Conservation (phyloP, 345 rosid genomes). For the Gossypium stocksii region DNA sequence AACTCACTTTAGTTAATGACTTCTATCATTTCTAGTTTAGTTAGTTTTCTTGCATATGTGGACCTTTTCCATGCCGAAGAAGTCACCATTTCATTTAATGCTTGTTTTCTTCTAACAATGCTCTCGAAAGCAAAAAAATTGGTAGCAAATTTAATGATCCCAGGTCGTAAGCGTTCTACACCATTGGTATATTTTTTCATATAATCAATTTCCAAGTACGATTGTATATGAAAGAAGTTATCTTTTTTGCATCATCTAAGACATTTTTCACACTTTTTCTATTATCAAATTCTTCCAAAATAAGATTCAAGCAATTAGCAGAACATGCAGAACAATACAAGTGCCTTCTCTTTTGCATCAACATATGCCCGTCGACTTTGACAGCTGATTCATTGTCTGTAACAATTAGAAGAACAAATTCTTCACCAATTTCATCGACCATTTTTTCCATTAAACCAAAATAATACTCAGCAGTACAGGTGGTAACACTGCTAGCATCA, state of each 20-base stretch:
- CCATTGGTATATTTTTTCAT: neutral
- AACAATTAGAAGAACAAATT: too few relatives aligned
- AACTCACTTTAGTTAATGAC: neutral
- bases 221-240: too few relatives aligned
- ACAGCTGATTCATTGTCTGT: neutral
- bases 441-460: too few relatives aligned
- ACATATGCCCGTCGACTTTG: neutral
- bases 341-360: neutral
- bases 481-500: neutral
- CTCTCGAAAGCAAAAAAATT: neutral
- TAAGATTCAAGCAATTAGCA: neutral
- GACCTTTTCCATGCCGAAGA: neutral
- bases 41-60: neutral
- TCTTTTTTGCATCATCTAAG: neutral
- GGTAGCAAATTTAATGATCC: too few relatives aligned
- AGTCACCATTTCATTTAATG: neutral
- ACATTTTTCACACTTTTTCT: neutral
- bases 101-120: neutral
- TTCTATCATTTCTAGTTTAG: neutral
- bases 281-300: too few relatives aligned
- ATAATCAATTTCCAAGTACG: too few relatives aligned
- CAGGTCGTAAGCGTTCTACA: neutral
- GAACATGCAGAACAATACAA: neutral
- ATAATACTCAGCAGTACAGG: too few relatives aligned
- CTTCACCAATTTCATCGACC: too few relatives aligned